Percentiles rank a stretch among this genome's conserved stretches.
phyloP scores from a whole-genome alignment of 306 rosid genomes.

The Vigna angularis region DNA sequence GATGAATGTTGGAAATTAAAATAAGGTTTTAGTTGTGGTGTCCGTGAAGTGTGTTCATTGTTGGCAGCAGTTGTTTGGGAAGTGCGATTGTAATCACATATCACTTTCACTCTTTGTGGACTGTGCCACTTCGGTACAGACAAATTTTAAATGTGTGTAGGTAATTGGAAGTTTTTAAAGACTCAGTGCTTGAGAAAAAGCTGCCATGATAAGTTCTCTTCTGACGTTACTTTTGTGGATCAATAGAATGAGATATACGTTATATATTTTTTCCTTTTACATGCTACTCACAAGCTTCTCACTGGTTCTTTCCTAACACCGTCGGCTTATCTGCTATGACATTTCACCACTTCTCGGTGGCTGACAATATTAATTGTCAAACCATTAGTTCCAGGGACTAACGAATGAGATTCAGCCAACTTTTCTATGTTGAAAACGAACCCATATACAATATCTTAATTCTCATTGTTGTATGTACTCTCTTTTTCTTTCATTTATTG shows the following conservation, averaged over 20 bases:
- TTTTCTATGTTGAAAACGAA: background rate
- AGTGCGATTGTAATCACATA: conserved; percentile 36
- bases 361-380: too few species aligned
- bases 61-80: conserved; percentile 28
- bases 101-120: conserved; percentile 31
- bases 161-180: too few species aligned
- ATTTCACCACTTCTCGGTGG: too few species aligned
- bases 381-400: too few species aligned
- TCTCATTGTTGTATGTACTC: background rate
- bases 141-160: background rate
- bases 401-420: too few species aligned
- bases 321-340: background rate
- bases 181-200: too few species aligned
- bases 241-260: too few species aligned
- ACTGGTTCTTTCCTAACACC: background rate
- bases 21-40: conserved; percentile 24
- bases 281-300: background rate
- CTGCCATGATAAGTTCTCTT: too few species aligned
- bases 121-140: conserved; percentile 13
- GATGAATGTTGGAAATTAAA: conserved; percentile 35
- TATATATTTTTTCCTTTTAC: too few species aligned
- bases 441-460: background rate
- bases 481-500: too few species aligned
- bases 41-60: conserved; percentile 34
- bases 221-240: too few species aligned